Base-by-base conservation (phyloP, 352 stramenopile species). In the Globisporangium cylindrosporum region DNA sequence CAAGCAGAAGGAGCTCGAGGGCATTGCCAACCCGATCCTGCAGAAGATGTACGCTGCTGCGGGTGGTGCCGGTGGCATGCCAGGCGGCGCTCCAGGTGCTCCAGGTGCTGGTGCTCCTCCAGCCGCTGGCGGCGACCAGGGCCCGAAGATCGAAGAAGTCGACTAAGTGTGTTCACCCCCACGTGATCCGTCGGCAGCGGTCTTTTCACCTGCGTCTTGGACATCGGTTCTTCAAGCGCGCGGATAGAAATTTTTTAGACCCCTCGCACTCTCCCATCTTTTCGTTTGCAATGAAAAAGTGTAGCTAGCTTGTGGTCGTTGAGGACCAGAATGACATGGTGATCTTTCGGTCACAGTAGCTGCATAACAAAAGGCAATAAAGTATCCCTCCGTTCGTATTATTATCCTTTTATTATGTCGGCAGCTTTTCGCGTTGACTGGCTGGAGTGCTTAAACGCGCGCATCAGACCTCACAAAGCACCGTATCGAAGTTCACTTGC, bases 1-100 rank as follows among this genome's bases (percentile, higher is more conserved):
- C 51, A 95, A 98, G 82, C 86, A 95, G 69, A 95, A 97, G 75
- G 82, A 84, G 46, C 70, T 97, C 1, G 90, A 97, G 69, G 68
- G 72, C 41, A 69, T 97, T 51, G 90, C 83, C 2, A 97, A 97
- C 72, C 90, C 88, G 14, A 94, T 96, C 41, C 59, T 97, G 65
- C 87, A 94, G 66, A 83, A 84, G 74, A 84, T 91, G 60, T 96
- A 96, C 66, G 89, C 93, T 64, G 80, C 77, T 70, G 72, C 78
- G 41, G 79, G 81, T 18, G 81, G 79, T 51, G 81, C 84, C 72
- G 71, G 74, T 20, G 79, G 81, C 79, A 73, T 77, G 65, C 73
- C 77, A 24, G 62, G 70, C 29, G 74, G 71, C 27, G 53, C 51
- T 25, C 27, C n/a, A 29, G 74, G 71, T 22, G 53, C 51, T 38